Evolutionary conservation across 257 asterid species (phyloP), one percentile per base, ranked within the genome.

Genomic region (Solanum lycopersicoides): DNA sequence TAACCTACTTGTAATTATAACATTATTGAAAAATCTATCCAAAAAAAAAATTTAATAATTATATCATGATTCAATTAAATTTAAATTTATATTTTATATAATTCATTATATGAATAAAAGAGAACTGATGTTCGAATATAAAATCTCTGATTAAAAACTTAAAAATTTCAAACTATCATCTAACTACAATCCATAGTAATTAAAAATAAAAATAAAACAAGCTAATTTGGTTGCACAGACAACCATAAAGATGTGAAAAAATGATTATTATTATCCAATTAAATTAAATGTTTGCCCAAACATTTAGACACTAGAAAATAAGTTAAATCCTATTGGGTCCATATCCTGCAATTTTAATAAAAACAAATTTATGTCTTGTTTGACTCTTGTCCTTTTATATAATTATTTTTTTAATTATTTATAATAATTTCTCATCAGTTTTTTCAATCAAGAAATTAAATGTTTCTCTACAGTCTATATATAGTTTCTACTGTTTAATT

Each of bases 211-310:
- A 3, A 0, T 30, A 25, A 11, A 28, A 14, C 16, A 80, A 6
- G 34, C 44, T 80, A 80, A 82, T 30, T 82, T 50, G 32, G 68
- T 47, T 45, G 16, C 84, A 30, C 30, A 47, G 41, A 80, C 69
- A 80, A 80, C 68, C 14, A 80, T 47, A 50, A 50, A 30, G 41
- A 77, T 82, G 66, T 47, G 45, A 32, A 47, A 80, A 23, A 5
- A 47, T 56, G 41, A 82, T 74, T 37, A 50, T 74, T 74, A 18
- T 82, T 82, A 18, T 30, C 85, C 69, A 30, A 82, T 50, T 82
- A 80, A 30, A 80, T 15, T 79, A 45, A 80, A 25, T 82, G 69
- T 20, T 47, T 18, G 69, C 16, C 42, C 84, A 47, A 80, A 10
- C 80, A 75, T 30, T 44, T 10, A 30, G 69, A n/a, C n/a, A 76